Base-by-base conservation (phyloP, 2,329 filamentous ascomycete genomes). In the Fusarium scirpi region DNA sequence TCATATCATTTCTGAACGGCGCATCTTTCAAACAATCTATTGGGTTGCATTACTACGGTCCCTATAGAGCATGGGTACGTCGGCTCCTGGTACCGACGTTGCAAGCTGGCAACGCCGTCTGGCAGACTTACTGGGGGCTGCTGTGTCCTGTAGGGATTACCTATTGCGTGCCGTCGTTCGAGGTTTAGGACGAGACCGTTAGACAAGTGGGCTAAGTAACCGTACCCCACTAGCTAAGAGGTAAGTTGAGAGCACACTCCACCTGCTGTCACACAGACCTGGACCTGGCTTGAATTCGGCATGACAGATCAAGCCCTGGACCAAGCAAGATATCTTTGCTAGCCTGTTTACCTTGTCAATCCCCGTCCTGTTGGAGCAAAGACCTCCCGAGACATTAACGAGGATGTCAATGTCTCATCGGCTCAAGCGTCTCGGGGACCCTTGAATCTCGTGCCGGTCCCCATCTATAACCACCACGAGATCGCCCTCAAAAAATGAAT, bases 31-130 rank as follows among this genome's bases (percentile, higher is more conserved):
- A 53, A 20, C 18, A 29, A n/a, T 29, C 24, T 25, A 27, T n/a
- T 27, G 24, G 18, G 44, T 41, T 44, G 20, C 41, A 22, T 20
- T 52, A 27, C 49, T 27, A 48, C 22, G 32, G 18, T 41, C 32
- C 25, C 24, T 22, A n/a, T 9, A 41, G 22, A 43, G 20, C 55
- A 60, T 24, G 41, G 62, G 63, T 73, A 73, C 58, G 62, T 65
- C 73, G 73, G 73, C 67, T 75, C 69, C 70, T 56, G 58, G 73
- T 75, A 75, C 67, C 67, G 41, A 55, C 55, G 54, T 40, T 58
- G 43, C 41, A 54, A 58, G 58, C 56, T 61, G 65, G 72, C 58
- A 47, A 15, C 12, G 49, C 24, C 16, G 24, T 22, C 20, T 62
- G 49, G n/a, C 32, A 54, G 32, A 48, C 51, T 32, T 48, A 20